Base-by-base conservation (phyloP, 352 stramenopile genomes). In the Saprolegnia parasitica region DNA sequence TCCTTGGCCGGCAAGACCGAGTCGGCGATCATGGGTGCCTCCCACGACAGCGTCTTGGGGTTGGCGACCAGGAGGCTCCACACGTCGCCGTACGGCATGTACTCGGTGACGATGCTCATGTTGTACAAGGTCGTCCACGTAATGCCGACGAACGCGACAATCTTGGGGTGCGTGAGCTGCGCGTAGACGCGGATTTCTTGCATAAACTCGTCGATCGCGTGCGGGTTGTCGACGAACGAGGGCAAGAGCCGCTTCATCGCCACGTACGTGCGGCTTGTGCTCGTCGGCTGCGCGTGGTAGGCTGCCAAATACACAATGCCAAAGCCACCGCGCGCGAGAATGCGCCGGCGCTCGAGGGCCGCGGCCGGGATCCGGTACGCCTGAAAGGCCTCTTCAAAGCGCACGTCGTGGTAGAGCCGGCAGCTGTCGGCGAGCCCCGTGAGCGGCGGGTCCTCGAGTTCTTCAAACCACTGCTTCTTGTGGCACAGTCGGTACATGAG, bases 121-220 rank as follows among this genome's bases (percentile, higher is more conserved):
- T 87, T 79, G 32, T 75, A 73, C 8, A 88, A 71, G 5, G 64
- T 81, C 13, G 74, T 82, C 81, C 79, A 88, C 4, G 76, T 70
- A 18, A 89, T 55, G 0, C 81, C 81, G 11, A 86, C 61, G 45
- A 89, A 84, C 0, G 52, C 66, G 15, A 85, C 75, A 46, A 88
- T 83, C 49, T 80, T 81, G 24, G 73, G 75, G 60, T 88, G 81
- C 0, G 80, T 71, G 20, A 88, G 73, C 35, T 73, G 77, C 4
- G 81, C 77, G 49, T 74, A 88, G n/a, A 91, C 58, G 5, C 84
- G 81, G 65, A 91, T 90, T 65, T 90, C 81, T 32, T 86, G 71
- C 81, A 88, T 76, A 62, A 88, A 88, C 29, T 70, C 63, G 37
- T 70, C 63, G 47, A 70, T 57, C 9, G 20, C 29, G 13, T 16